Evolutionary conservation across 768 basidiomycete species (phyloP), one percentile per base, ranked within the genome.

Genomic region (Boletus reticulatus): DNA sequence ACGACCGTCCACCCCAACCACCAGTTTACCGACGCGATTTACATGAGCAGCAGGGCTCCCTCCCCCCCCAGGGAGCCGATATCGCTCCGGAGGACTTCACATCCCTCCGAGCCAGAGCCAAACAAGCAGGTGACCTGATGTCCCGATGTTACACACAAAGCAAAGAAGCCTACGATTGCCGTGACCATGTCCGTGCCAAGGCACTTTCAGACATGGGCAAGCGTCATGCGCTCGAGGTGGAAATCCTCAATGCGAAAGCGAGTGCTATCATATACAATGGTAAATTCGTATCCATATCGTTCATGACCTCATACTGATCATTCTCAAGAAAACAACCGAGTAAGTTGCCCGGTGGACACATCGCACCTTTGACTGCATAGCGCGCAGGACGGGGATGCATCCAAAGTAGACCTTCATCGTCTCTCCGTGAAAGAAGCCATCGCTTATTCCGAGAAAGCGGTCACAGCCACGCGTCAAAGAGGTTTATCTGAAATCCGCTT

Each of bases 371-470:
- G 42, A 49, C 36, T 56, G 36, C 42, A 64, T 3, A 17, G 4
- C 20, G 49, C 53, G 29, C 62, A 87, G 82, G 82, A 87, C 58
- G 87, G 82, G 43, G 70, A 78, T 52, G 76, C 80, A 3, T 85
- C 84, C 3, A 86, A 93, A 69, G 76, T 97, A 45, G 96, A 98
- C 72, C 75, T 98, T 42, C 95, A 98, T 68, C 93, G 93, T 9
- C 77, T 98, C 5, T 95, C 88, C 69, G 94, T 96, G 55, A 92
- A 92, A 66, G 96, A 98, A 72, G 92, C 94, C 14, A 85, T 96
- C 50, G 70, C 78, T 39, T 80, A 80, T 55, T 84, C 89, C 0
- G 89, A 97, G 64, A 61, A 71, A 17, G 88, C 90, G 10, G 80
- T 97, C 36, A 66, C 80, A 59, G 69, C 79, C 24, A 92, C 89